Evolutionary conservation across 257 asterid species (phyloP), one percentile per base, ranked within the genome.

Genomic region (Cinchona pubescens): DNA sequence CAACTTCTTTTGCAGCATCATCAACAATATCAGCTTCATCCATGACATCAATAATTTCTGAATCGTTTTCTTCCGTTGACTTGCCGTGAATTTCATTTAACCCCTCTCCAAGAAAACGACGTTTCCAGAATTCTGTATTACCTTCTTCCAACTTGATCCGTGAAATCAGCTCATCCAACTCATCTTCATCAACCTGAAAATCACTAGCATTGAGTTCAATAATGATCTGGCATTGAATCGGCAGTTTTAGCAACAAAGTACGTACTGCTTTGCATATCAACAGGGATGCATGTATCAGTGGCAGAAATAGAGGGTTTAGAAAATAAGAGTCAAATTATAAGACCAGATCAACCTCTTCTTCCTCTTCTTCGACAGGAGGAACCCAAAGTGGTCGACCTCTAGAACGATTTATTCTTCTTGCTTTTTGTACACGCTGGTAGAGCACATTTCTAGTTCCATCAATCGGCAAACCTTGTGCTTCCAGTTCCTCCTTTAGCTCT

Each of bases 341-440:
- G 29, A 72, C 42, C 73, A 49, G 76, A 76, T 74, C 82, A 64
- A 92, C 98, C 97, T 90, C 99, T 82, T 94, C 97, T 87, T 92
- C 99, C 81, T 89, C 96, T 85, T 94, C 99, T 78, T 90, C 97
- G 74, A 94, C 91, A 69, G 99, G 97, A 67, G 99, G 99, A 67
- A 94, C 96, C 99, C 99, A 94, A 65, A 92, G 97, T 60, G 99
- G 99, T 55, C 99, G 89, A 67, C 99, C 97, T 82, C 97, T 89
- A 75, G 99, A 94, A 64, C 97, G 97, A 76, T 94, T 94, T 78
- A 94, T 94, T 85, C 99, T 94, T 87, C 99, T 87, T 73, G 99
- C 99, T 81, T 94, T 94, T 79, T 94, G 99, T 38, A 94, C 99
- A 68, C 99, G 99, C 85, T 94, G 99, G 84, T 94, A 94, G 65